Percentiles rank a stretch among this genome's conserved stretches.
phyloP scores from a whole-genome alignment of 129 eudicot genomes.

The Tagetes patula region DNA sequence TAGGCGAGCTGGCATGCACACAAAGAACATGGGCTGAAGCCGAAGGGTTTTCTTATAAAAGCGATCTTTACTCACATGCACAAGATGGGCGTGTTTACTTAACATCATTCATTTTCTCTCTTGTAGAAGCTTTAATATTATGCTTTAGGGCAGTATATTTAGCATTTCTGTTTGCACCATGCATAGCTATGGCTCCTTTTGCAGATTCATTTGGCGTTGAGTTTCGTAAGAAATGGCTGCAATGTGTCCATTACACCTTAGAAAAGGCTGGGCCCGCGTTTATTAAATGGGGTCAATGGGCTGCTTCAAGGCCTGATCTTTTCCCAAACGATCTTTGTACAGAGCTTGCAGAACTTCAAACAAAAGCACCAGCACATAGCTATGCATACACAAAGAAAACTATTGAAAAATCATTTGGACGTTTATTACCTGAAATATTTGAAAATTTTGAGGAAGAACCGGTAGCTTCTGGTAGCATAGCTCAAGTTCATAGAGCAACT shows the following conservation, averaged over 20 bases:
- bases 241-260: slow-evolving; percentile 58
- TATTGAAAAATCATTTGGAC: slow-evolving; percentile 85
- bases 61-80: slow-evolving; percentile 68
- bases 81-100: slow-evolving; percentile 67
- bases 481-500: slow-evolving; percentile 90
- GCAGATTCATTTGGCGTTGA: slow-evolving; percentile 66
- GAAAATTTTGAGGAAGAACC: slow-evolving; percentile 90
- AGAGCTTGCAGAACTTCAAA: slow-evolving; percentile 75
- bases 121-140: slow-evolving; percentile 61
- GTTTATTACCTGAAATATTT: slow-evolving; percentile 71
- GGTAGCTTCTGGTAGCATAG: slow-evolving; percentile 93
- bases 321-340: slow-evolving; percentile 76
- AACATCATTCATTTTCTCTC: slow-evolving; percentile 48
- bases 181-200: slow-evolving; percentile 90
- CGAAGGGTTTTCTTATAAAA: slow-evolving; percentile 46
- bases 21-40: slow-evolving; percentile 53
- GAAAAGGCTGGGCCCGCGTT: slow-evolving; percentile 95
- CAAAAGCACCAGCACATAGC: slow-evolving; percentile 87
- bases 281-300: slow-evolving; percentile 99
- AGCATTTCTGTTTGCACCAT: slow-evolving; percentile 68
- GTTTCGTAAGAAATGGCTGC: slow-evolving; percentile 79
- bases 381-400: slow-evolving; percentile 65
- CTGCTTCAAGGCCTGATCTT: slow-evolving; percentile 95
- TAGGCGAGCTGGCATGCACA: slow-evolving; percentile 60
- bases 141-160: slow-evolving; percentile 73